Evolutionary conservation across 352 stramenopile species (phyloP), one percentile per base, ranked within the genome.

Genomic region (Phytophthora crassamura): DNA sequence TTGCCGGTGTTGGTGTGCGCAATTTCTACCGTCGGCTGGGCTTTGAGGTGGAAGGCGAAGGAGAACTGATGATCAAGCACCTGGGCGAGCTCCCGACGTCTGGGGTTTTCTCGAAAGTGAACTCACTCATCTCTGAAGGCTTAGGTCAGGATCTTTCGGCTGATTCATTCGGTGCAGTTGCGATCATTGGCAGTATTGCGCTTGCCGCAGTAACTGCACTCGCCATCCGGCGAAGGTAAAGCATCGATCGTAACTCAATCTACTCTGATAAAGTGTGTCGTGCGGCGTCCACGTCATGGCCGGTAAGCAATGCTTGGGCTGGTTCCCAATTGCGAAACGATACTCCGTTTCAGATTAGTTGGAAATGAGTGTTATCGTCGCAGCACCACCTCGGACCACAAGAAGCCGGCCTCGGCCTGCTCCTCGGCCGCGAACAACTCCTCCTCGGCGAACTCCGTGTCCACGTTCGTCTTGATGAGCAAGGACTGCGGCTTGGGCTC

Each of bases 1-100:
- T 97, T 53, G 86, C 87, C 8, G 91, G 91, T 41, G 87, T 98
- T n/a, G 91, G 91, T 39, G 89, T 97, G 41, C 85, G 91, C 28
- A 95, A 96, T 60, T 98, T 97, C 57, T 98, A 98, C 64, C 77
- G 89, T n/a, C 80, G 83, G 11, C 69, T 97, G 40, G 91, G 91
- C 5, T 97, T 95, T 65, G 86, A 94, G 59, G 78, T 96, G 16
- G 86, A 95, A 73, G 84, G 84, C 16, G 82, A 95, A 5, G 89
- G 87, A 2, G 89, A 95, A 49, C 64, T 93, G 30, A 94, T 97
- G 84, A 92, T 95, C 64, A 97, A 97, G 62, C 74, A 91, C 49
- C 59, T 97, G 39, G 42, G 73, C 10, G 51, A 74, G 11, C 11
- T 52, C 30, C 40, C 38, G 25, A 7, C 25, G 8, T 12, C 49